Evolutionary conservation across 768 basidiomycete species (phyloP), one percentile per base, ranked within the genome.

Genomic region (Tylopilus balloui): DNA sequence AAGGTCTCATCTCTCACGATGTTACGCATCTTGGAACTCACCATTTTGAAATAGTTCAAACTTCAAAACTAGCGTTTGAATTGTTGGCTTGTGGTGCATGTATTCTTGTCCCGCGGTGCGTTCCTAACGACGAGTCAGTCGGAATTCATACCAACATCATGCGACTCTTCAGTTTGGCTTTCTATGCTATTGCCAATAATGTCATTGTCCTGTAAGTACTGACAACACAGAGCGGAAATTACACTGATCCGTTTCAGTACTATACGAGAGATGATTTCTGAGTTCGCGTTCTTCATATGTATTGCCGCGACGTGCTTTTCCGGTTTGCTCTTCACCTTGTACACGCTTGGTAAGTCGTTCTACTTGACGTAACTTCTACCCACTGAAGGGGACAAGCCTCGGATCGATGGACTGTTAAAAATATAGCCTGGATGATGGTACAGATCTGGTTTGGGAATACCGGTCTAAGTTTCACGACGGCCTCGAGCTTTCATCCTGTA

Each of bases 381-480:
- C 49, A 58, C 59, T 58, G 17, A 63, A 42, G 13, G 36, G 31
- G 40, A 23, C 43, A 74, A 70, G 68, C 57, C 40, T 61, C 65
- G 38, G 55, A 51, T 31, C 51, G 25, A 28, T 66, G 67, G 67
- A 46, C 46, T 43, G 34, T 65, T 20, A 78, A 73, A 53, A 67
- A 74, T 12, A 90, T 90, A 42, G 78, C 84, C 0, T 92, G 89
- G 89, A 67, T 92, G 10, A 84, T 92, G 83, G 77, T 87, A 3
- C 84, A 90, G 50, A 88, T 92, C 25, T 91, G 89, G 88, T 89
- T 91, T 52, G 88, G 88, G 0, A 87, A 85, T 57, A 84, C 80
- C 3, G 85, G 76, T 58, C 69, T 89, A 24, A 77, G 72, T 45
- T 83, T 83, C 55, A 69, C 57, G 8, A 71, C 81, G 57, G 79